Evolutionary conservation across 2,329 filamentous ascomycete genomes (phyloP).

Genomic region (Fusarium sp.): DNA sequence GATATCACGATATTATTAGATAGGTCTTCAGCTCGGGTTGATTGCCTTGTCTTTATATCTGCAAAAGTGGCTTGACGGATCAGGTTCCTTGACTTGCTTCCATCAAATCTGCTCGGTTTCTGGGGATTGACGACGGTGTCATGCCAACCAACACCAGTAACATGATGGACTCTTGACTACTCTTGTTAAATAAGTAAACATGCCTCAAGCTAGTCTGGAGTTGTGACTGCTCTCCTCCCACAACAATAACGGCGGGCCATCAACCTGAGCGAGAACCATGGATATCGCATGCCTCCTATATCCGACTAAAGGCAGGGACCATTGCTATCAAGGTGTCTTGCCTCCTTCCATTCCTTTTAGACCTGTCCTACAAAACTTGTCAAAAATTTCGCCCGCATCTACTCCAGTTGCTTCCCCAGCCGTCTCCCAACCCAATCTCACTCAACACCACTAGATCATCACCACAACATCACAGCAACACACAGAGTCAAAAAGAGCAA

Average conservation of each 20-base stretch:
- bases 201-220: background rate
- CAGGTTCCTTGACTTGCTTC: background rate
- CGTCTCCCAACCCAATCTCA: background rate
- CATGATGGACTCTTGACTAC: background rate
- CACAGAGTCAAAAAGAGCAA: background rate
- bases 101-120: background rate
- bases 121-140: background rate
- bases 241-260: background rate
- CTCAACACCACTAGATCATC: background rate
- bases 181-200: background rate
- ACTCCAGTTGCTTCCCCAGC: background rate
- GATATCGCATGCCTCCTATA: background rate
- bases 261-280: background rate
- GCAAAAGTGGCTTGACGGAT: background rate
- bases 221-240: background rate
- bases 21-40: background rate
- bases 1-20: background rate
- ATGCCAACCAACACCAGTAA: background rate
- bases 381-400: background rate
- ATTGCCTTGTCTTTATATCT: background rate
- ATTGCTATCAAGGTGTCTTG: background rate
- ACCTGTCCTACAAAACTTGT: background rate
- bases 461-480: background rate
- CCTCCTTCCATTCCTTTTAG: background rate
- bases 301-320: background rate